Evolutionary conservation across 192 early-diverging fungal genomes (phyloP).

Genomic region (Allomyces javanicus): DNA sequence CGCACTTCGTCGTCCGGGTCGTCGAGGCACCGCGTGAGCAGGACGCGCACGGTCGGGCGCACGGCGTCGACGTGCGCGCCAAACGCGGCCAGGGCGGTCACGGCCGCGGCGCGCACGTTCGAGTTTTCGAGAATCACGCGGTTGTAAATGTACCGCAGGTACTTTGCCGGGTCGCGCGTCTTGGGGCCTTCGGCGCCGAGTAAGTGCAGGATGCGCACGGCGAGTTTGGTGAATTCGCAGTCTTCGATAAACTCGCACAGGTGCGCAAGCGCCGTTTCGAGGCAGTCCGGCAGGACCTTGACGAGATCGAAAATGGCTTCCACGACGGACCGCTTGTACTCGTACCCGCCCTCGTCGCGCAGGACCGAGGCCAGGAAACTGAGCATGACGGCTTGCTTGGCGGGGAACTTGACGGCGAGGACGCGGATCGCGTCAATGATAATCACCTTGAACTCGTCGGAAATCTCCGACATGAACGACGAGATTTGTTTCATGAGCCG

Average conservation of each 20-base stretch:
- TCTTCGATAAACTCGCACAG: constrained; percentile 99
- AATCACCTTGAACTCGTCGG: constrained; percentile 97
- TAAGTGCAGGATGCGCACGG: constrained; percentile 89
- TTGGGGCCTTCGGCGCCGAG: constrained; percentile 85
- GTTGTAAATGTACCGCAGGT: constrained; percentile 99
- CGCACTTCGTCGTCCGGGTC: constrained; percentile 97
- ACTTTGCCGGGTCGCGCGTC: constrained; percentile 77
- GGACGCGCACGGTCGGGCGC: constrained; percentile 54
- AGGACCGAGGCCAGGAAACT: constrained; percentile 78
- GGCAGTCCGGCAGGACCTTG: constrained; percentile 78
- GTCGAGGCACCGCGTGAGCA: constrained; percentile 83
- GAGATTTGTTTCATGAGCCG: constrained; percentile 98
- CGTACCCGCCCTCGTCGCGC: constrained; percentile 93
- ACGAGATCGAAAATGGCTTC: constrained; percentile 95
- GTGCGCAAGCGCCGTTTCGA: constrained; percentile 80
- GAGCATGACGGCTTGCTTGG: constrained; percentile 83
- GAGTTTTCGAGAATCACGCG: constrained; percentile 94
- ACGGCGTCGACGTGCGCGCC: constrained; percentile 47
- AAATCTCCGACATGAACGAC: constrained; percentile 94
- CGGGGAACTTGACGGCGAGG: constrained; percentile 90
- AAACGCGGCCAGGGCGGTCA: constrained; percentile 87
- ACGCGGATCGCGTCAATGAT: constrained; percentile 96
- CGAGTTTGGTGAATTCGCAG: constrained; percentile 96
- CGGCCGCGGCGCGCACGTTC: constrained; percentile 85
- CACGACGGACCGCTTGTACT: constrained; percentile 89